Evolutionary conservation across 2,329 filamentous ascomycete genomes (phyloP).

Genomic region (Myriosclerotinia curreyana): DNA sequence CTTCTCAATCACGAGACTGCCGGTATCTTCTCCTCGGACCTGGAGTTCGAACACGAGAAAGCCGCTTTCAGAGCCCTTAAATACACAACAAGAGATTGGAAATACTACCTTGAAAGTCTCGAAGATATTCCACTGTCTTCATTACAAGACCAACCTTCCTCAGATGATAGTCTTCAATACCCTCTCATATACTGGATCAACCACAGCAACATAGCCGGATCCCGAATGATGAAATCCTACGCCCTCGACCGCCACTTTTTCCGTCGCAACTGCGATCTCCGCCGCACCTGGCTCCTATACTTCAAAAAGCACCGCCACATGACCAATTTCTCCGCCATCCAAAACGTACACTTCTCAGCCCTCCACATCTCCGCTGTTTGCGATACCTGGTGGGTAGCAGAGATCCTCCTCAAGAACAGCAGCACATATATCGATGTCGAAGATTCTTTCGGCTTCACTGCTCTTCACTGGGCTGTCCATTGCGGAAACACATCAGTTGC

Average conservation of each 20-base stretch:
- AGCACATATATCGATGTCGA: constrained; percentile 17
- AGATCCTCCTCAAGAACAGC: constrained; percentile 20
- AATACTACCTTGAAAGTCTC: constrained; percentile 22
- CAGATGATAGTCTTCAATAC: constrained; percentile 22
- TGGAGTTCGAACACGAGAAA: constrained; percentile 21
- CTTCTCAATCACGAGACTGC: constrained; percentile 19
- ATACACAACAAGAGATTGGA: constrained; percentile 21
- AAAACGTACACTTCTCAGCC: constrained; percentile 20
- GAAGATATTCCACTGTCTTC: constrained; percentile 19
- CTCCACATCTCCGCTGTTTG: constrained; percentile 22
- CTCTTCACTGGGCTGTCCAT: constrained; percentile 21
- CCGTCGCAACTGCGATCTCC: constrained; percentile 20
- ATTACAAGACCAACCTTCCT: constrained; percentile 21
- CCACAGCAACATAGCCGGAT: constrained; percentile 21
- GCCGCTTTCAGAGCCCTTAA: constrained; percentile 19
- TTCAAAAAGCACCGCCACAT: constrained; percentile 23
- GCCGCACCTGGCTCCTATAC: constrained; percentile 21
- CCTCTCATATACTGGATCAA: constrained; percentile 22
- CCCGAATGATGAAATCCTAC: constrained; percentile 18
- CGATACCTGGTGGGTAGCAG: constrained; percentile 18
- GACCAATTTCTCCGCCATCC: constrained; percentile 23
- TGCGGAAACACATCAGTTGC: constrained; percentile 16
- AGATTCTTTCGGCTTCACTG: constrained; percentile 20
- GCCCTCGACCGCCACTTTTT: constrained; percentile 19
- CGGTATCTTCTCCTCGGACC: constrained; percentile 21